Conservation (phyloP, 176 grass and related monocot genomes). For the Secale cereale region DNA sequence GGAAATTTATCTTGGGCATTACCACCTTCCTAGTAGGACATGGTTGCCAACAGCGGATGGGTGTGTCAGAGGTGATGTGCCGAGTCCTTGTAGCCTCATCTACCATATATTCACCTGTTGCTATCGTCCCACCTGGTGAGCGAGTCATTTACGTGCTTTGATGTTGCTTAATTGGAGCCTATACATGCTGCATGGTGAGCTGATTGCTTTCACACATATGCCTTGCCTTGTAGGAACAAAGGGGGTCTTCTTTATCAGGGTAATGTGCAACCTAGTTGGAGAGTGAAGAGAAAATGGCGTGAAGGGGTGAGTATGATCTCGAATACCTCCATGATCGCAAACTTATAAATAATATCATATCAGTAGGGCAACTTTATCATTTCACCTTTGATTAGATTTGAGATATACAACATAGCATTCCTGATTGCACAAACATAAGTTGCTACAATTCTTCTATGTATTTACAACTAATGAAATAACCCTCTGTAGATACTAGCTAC, state of each 20-base stretch:
- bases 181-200: background rate
- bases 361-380: background rate
- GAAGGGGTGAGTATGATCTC: background rate
- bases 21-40: background rate
- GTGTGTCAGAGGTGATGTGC: background rate
- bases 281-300: constrained; percentile 17
- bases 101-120: constrained; percentile 35
- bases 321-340: background rate
- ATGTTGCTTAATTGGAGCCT: background rate
- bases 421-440: background rate
- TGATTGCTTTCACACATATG: background rate
- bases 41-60: background rate
- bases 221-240: constrained; percentile 8
- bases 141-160: background rate
- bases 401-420: background rate
- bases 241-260: background rate
- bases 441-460: background rate
- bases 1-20: background rate
- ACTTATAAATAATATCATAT: background rate
- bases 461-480: background rate
- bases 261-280: background rate
- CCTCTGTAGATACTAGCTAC: background rate
- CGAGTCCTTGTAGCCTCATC: background rate
- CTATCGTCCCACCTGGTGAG: background rate
- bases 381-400: background rate